phyloP scores from a whole-genome alignment of 2,329 filamentous ascomycete species.

The Hypoxylon sp. region DNA sequence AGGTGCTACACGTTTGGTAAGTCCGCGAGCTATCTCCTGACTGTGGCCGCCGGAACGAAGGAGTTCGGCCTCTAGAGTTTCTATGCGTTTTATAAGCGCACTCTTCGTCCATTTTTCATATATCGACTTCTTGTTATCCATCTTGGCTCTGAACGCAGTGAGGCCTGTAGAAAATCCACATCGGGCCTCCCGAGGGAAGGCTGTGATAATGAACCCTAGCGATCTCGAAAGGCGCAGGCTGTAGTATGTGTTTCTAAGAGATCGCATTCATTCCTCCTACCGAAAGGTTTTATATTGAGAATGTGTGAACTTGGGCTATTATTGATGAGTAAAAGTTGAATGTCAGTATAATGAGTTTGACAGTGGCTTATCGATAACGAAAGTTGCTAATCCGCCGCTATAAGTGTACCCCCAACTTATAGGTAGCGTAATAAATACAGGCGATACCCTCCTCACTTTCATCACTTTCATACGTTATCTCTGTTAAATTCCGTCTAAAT shows the following conservation, averaged over 20 bases:
- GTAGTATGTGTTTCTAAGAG: slow-evolving; percentile 40
- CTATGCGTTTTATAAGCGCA: slow-evolving; percentile 77
- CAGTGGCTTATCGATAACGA: slow-evolving; percentile 50
- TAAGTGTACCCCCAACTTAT: slow-evolving; percentile 4
- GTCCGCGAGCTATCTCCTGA: neutral
- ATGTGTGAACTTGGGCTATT: neutral
- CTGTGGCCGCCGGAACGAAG: slow-evolving; percentile 30
- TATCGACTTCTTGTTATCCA: slow-evolving; percentile 53
- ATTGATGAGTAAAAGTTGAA: slow-evolving; percentile 27
- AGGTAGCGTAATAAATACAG: slow-evolving; percentile 22
- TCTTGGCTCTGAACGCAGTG: slow-evolving; percentile 38
- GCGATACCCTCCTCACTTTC: slow-evolving; percentile 3
- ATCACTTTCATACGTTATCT: slow-evolving; percentile 1
- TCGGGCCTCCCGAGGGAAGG: slow-evolving; percentile 34
- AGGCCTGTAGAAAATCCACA: slow-evolving; percentile 46
- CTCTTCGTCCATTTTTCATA: slow-evolving; percentile 79
- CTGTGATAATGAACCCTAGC: slow-evolving; percentile 29
- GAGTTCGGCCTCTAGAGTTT: slow-evolving; percentile 73
- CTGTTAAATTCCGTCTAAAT: neutral
- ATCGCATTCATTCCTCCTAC: slow-evolving; percentile 47
- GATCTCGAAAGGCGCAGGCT: slow-evolving; percentile 45
- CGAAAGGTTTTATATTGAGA: neutral
- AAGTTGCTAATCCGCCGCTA: slow-evolving; percentile 6
- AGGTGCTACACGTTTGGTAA: neutral
- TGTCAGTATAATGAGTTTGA: slow-evolving; percentile 18